Evolutionary conservation across 176 grass and related monocot species (phyloP).

Genomic region (Avena eriantha): DNA sequence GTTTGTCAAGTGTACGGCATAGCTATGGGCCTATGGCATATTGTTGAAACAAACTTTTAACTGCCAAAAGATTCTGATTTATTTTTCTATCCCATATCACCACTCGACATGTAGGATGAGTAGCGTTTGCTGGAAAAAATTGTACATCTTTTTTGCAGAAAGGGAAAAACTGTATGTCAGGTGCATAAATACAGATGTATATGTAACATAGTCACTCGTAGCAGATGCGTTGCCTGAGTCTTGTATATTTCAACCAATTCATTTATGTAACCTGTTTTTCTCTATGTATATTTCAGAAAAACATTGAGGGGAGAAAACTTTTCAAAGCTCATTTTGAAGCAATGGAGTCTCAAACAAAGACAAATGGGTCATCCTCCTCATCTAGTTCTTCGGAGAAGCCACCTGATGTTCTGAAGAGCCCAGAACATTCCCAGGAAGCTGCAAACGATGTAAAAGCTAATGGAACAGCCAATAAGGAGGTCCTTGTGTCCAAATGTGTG

Average conservation of each 20-base stretch:
- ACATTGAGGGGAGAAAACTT: slow-evolving; percentile 65
- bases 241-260: slow-evolving; percentile 2
- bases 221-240: background rate
- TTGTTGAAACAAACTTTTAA: slow-evolving; percentile 1
- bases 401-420: slow-evolving; percentile 44
- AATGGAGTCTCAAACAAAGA: slow-evolving; percentile 48
- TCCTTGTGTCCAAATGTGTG: background rate
- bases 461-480: slow-evolving; percentile 43
- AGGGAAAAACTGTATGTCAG: background rate
- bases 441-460: slow-evolving; percentile 36
- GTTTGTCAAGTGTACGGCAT: slow-evolving; percentile 2
- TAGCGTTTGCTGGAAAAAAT: background rate
- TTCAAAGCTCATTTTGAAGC: slow-evolving; percentile 66
- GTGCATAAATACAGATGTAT: background rate
- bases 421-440: slow-evolving; percentile 44
- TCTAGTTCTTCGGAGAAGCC: slow-evolving; percentile 60
- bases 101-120: background rate
- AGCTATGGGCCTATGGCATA: background rate
- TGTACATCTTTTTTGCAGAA: background rate
- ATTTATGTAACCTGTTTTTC: slow-evolving; percentile 42
- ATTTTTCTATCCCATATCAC: background rate
- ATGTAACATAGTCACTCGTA: background rate
- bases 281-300: slow-evolving; percentile 48
- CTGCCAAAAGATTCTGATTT: background rate
- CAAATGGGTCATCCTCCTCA: slow-evolving; percentile 56